phyloP scores from a whole-genome alignment of 805 yeast genomes.

The Lipomyces anomalus region DNA sequence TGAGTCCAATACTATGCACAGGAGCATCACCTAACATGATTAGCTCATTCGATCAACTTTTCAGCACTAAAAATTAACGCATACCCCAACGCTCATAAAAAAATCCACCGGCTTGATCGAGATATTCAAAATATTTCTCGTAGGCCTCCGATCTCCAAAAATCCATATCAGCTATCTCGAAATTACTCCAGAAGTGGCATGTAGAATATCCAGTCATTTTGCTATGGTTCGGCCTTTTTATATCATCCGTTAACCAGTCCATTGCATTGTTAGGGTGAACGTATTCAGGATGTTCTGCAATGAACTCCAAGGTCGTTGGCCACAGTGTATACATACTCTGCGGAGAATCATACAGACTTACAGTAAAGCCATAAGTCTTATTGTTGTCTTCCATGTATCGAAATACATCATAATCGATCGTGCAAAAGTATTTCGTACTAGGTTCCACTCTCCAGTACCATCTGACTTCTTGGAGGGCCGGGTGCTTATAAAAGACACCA shows the following conservation, averaged over 20 bases:
- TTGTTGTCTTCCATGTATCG: constrained; percentile 45
- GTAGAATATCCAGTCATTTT: constrained; percentile 50
- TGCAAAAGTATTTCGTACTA: constrained; percentile 57
- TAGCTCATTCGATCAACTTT: no score
- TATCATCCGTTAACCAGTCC: constrained; percentile 57
- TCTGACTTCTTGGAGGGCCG: constrained; percentile 52
- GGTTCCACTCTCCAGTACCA: constrained; percentile 86
- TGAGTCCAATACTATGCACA: constrained; percentile 72
- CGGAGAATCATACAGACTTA: constrained; percentile 65
- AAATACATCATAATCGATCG: constrained; percentile 60
- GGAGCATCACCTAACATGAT: constrained; percentile 96
- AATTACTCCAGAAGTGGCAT: constrained; percentile 89
- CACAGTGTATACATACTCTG: constrained; percentile 58
- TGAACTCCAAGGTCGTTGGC: constrained; percentile 60
- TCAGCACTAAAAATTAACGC: no score
- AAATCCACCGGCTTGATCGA: constrained; percentile 71
- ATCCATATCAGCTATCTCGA: constrained; percentile 80
- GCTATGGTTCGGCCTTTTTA: constrained; percentile 46
- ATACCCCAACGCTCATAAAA: constrained; percentile 93
- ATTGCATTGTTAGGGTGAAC: constrained; percentile 55
- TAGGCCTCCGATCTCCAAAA: constrained; percentile 69
- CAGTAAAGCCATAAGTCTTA: constrained; percentile 69
- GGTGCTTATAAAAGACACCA: constrained; percentile 57
- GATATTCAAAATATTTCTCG: constrained; percentile 51
- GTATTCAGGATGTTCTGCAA: constrained; percentile 52